Conservation (phyloP, 495 filamentous ascomycete genomes). For the Tuber calosporum region DNA sequence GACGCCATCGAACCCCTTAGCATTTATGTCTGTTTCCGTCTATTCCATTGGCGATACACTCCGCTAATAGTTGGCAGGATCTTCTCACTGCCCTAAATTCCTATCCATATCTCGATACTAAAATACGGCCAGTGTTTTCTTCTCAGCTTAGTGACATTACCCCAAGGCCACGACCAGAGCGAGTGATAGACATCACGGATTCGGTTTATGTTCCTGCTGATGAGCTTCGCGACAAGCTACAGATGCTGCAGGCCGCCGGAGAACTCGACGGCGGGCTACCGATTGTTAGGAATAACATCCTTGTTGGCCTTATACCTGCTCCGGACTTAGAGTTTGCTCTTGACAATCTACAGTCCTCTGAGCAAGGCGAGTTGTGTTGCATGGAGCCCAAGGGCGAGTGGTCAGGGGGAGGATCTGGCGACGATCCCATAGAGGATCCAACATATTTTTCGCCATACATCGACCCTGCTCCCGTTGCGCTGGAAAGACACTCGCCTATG, state of each 20-base stretch:
- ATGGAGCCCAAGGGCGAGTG: slow-evolving; percentile 60
- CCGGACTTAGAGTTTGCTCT: slow-evolving; percentile 92
- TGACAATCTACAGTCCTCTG: slow-evolving; percentile 70
- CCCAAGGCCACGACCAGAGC: slow-evolving; percentile 60
- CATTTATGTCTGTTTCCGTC: slow-evolving; percentile 65
- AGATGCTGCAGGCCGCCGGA: slow-evolving; percentile 71
- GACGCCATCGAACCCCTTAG: slow-evolving; percentile 90
- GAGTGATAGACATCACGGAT: slow-evolving; percentile 78
- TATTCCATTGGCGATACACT: background rate
- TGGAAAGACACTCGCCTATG: slow-evolving; percentile 86
- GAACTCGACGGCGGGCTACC: slow-evolving; percentile 90
- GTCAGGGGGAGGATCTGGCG: slow-evolving; percentile 51
- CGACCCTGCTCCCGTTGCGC: slow-evolving; percentile 78
- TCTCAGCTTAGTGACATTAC: slow-evolving; percentile 79
- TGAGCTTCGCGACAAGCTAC: slow-evolving; percentile 69
- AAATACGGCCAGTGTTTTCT: slow-evolving; percentile 81
- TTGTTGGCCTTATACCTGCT: slow-evolving; percentile 85
- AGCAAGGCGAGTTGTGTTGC: slow-evolving; percentile 59
- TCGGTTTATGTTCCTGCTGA: slow-evolving; percentile 69
- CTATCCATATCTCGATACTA: slow-evolving; percentile 92
- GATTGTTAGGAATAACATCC: slow-evolving; percentile 67
- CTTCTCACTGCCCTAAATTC: slow-evolving; percentile 93
- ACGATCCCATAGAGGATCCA: slow-evolving; percentile 53
- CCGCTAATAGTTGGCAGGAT: slow-evolving; percentile 51
- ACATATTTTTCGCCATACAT: slow-evolving; percentile 86